Percentiles rank a stretch among this genome's conserved stretches.
Conservation (phyloP, 331 rosid species). For the Phaseolus coccineus region DNA sequence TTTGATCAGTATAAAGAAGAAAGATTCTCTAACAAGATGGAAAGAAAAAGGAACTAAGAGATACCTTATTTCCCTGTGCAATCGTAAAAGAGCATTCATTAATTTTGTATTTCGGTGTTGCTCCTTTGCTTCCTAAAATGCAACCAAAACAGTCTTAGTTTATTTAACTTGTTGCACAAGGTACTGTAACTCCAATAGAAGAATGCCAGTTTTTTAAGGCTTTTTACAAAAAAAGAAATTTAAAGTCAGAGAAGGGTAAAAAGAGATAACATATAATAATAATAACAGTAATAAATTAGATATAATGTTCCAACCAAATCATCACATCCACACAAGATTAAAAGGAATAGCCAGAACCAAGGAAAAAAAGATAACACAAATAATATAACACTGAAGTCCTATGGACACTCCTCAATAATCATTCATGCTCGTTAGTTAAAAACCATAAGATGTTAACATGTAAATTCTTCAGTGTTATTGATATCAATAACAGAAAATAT, state of each 20-base stretch:
- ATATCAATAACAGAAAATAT: too few species aligned
- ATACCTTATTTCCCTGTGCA: conserved; percentile 97
- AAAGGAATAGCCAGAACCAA: background rate
- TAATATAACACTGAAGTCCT: background rate
- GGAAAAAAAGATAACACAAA: background rate
- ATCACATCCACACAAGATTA: background rate
- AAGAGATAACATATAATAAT: background rate
- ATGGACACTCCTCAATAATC: background rate
- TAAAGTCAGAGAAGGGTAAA: background rate
- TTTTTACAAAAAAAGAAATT: background rate
- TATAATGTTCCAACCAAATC: background rate
- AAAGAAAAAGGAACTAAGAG: conserved; percentile 42
- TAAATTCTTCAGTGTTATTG: background rate
- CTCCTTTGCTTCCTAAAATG: conserved; percentile 83
- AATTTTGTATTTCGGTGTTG: conserved; percentile 93
- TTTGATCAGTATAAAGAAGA: conserved; percentile 49
- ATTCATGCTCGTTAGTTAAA: background rate
- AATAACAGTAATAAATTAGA: background rate
- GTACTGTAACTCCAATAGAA: conserved; percentile 1
- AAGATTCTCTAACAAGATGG: conserved; percentile 9
- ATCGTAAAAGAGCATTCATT: conserved; percentile 84
- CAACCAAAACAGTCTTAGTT: conserved; percentile 40
- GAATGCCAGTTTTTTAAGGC: background rate
- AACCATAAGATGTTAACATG: background rate
- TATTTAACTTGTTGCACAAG: conserved; percentile 2